Evolutionary conservation across 306 rosid species (phyloP).

Genomic region (Lithocarpus polystachyus): DNA sequence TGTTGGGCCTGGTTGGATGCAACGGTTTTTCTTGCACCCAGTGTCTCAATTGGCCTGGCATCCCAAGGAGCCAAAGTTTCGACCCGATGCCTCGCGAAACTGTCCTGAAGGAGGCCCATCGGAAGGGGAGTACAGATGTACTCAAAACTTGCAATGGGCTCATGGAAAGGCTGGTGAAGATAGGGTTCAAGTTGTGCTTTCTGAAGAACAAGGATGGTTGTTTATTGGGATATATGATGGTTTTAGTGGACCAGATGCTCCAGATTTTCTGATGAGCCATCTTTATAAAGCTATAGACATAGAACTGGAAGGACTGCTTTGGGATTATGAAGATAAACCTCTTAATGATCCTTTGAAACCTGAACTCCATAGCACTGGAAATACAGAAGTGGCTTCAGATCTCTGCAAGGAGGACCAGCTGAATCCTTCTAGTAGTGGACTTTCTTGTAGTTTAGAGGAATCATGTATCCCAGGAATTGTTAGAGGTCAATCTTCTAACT

Average conservation of each 20-base stretch:
- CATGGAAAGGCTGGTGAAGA: constrained; percentile 81
- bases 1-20: constrained; percentile 56
- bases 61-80: constrained; percentile 53
- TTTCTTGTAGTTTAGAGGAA: constrained; percentile 23
- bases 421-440: constrained; percentile 31
- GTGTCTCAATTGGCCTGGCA: constrained; percentile 56
- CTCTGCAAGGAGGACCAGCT: constrained; percentile 29
- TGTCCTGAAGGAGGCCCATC: constrained; percentile 35
- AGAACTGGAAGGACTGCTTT: constrained; percentile 66
- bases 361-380: constrained; percentile 23
- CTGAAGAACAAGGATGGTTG: constrained; percentile 78
- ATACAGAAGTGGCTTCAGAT: constrained; percentile 18
- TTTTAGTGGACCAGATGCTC: constrained; percentile 73
- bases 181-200: constrained; percentile 65
- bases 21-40: constrained; percentile 49
- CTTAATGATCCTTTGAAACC: constrained; percentile 20
- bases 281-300: constrained; percentile 59
- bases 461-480: constrained; percentile 19
- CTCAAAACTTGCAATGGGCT: constrained; percentile 70
- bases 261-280: constrained; percentile 66
- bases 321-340: constrained; percentile 56
- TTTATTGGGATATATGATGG: constrained; percentile 76
- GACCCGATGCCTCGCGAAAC: constrained; percentile 38
- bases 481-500: constrained; percentile 30
- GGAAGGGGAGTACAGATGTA: constrained; percentile 45